Percentiles rank a stretch among this genome's conserved stretches.
Evolutionary conservation across 768 basidiomycete genomes (phyloP).

Genomic region (Pleurotus eryngii): DNA sequence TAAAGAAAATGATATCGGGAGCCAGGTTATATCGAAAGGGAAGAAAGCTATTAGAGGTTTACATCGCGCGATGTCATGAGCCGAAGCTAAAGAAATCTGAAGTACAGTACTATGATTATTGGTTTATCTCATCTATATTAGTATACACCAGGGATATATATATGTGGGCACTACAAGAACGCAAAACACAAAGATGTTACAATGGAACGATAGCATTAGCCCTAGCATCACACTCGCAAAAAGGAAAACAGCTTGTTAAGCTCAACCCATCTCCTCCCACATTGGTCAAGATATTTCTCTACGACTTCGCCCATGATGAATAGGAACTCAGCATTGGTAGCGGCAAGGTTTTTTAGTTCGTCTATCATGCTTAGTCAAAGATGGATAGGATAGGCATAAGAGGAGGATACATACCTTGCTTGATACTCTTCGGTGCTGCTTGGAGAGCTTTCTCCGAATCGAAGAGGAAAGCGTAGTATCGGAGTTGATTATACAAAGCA

Average conservation of each 20-base stretch:
- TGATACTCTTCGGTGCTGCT: slow-evolving; percentile 12
- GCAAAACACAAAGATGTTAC: too few relatives aligned
- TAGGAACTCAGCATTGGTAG: slow-evolving; percentile 50
- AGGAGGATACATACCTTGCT: not conserved
- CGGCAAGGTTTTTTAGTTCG: slow-evolving; percentile 46
- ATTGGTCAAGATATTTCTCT: slow-evolving; percentile 80
- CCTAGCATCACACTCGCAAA: slow-evolving; percentile 51
- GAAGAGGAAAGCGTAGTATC: slow-evolving; percentile 81
- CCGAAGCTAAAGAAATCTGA: too few relatives aligned
- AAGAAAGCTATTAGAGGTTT: slow-evolving; percentile 2
- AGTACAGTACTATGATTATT: too few relatives aligned
- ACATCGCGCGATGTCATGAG: slow-evolving; percentile 4
- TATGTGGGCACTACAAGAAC: too few relatives aligned
- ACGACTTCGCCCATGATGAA: slow-evolving; percentile 52
- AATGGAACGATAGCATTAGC: too few relatives aligned
- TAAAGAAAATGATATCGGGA: slow-evolving; percentile 1
- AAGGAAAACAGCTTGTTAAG: slow-evolving; percentile 77
- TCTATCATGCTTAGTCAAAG: slow-evolving; percentile 36
- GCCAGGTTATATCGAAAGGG: not conserved
- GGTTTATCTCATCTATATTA: too few relatives aligned
- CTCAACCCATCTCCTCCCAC: slow-evolving; percentile 88
- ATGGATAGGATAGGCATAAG: not conserved
- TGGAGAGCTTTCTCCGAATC: slow-evolving; percentile 62
- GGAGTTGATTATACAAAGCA: slow-evolving; percentile 84
- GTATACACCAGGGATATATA: too few relatives aligned